Percentiles rank a stretch among this genome's conserved stretches.
Evolutionary conservation across 2,329 filamentous ascomycete genomes (phyloP).

Genomic region (Fusarium metavorans): DNA sequence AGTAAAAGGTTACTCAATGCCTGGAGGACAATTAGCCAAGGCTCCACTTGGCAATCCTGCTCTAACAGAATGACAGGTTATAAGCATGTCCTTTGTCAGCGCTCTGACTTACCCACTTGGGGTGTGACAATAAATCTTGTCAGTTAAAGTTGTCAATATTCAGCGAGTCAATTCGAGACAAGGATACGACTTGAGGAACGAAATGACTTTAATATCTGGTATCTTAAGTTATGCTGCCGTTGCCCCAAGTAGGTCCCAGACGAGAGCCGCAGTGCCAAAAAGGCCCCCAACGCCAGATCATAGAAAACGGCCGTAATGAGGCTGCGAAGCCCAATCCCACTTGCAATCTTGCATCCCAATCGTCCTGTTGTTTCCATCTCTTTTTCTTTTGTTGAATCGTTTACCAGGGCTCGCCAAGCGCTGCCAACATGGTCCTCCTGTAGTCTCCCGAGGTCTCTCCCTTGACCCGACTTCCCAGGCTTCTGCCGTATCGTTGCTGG

Average conservation of each 20-base stretch:
- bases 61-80: not conserved
- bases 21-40: not conserved
- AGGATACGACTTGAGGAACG: not conserved
- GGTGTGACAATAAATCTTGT: not conserved
- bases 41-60: not conserved
- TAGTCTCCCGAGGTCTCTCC: constrained; percentile 91
- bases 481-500: constrained; percentile 75
- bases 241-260: constrained; percentile 18
- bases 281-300: constrained; percentile 30
- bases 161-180: not conserved
- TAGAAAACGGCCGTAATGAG: constrained; percentile 20
- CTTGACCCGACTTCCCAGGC: constrained; percentile 76
- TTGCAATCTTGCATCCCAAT: constrained; percentile 5
- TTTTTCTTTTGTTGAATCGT: not conserved
- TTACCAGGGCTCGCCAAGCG: constrained; percentile 60
- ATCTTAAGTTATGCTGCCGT: constrained; percentile 21
- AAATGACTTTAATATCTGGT: constrained; percentile 17
- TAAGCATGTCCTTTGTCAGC: not conserved
- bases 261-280: constrained; percentile 17
- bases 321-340: constrained; percentile 9
- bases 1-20: not conserved
- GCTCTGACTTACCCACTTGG: not conserved
- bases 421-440: constrained; percentile 79
- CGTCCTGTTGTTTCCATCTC: not conserved
- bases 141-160: not conserved